Evolutionary conservation across 2,329 filamentous ascomycete genomes (phyloP).

Genomic region (Geoglossum cookeanum): DNA sequence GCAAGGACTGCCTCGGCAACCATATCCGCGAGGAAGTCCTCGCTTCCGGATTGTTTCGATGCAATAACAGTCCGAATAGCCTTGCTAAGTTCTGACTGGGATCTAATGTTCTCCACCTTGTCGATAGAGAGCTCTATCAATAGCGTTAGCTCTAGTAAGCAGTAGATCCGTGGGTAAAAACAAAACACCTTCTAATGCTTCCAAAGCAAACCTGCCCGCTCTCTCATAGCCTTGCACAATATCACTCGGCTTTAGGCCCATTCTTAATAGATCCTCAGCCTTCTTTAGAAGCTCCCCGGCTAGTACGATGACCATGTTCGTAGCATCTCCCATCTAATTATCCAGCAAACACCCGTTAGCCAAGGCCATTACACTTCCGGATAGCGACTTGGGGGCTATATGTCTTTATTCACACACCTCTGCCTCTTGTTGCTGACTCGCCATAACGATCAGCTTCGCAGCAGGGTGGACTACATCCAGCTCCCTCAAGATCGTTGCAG

Average conservation of each 20-base stretch:
- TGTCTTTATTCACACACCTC: constrained; percentile 26
- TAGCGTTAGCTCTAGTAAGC: constrained; percentile 6
- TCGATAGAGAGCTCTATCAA: constrained; percentile 65
- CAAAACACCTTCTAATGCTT: constrained; percentile 50
- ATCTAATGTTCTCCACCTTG: constrained; percentile 67
- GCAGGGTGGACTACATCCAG: constrained; percentile 96
- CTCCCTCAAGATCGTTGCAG: constrained; percentile 90
- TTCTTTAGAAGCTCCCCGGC: constrained; percentile 92
- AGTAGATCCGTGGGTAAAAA: not conserved
- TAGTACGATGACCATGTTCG: constrained; percentile 89
- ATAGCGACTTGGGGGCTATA: not conserved
- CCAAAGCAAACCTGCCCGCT: constrained; percentile 73
- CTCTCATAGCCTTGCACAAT: constrained; percentile 92
- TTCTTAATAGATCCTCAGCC: constrained; percentile 85
- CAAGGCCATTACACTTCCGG: not conserved
- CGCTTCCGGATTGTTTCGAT: constrained; percentile 88
- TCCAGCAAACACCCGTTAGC: not conserved
- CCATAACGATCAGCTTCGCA: constrained; percentile 95
- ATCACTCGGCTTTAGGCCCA: constrained; percentile 97
- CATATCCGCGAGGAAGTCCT: constrained; percentile 69
- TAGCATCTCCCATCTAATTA: constrained; percentile 73
- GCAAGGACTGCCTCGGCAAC: constrained; percentile 71
- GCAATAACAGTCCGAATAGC: constrained; percentile 88
- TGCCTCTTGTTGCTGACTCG: constrained; percentile 92
- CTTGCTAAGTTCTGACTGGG: constrained; percentile 73